These are phyloP conservation scores for Silene conica DNA, from an alignment of 148 eudicot species.

Conservation along the genomic window DNA sequence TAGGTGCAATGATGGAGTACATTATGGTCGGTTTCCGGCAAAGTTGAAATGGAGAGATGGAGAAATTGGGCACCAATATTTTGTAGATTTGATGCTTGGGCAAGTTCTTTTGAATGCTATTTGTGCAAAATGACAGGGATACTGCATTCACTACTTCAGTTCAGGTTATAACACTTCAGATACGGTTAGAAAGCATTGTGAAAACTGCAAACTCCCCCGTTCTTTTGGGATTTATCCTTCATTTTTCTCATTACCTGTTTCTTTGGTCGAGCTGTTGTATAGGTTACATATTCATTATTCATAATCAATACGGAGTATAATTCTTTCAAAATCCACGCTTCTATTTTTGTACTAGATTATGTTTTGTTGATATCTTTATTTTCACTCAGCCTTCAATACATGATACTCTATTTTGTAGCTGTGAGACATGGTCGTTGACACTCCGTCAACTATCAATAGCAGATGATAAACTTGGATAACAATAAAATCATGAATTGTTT, in stretches of 20 bases:
- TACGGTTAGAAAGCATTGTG: not conserved
- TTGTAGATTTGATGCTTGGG: slow-evolving; percentile 92
- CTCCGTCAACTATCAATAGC: no score
- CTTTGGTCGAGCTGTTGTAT: not conserved
- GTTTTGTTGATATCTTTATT: no score
- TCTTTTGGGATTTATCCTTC: not conserved
- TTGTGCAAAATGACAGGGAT: slow-evolving; percentile 36
- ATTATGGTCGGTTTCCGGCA: slow-evolving; percentile 89
- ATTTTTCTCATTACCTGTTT: not conserved
- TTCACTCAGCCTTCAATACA: no score
- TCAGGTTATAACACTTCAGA: no score
- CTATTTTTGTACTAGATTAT: no score
- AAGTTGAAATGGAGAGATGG: slow-evolving; percentile 83
- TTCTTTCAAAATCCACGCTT: not conserved
- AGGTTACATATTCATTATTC: not conserved
- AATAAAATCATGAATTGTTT: no score
- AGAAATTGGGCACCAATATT: slow-evolving; percentile 88
- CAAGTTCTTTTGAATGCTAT: slow-evolving; percentile 78
- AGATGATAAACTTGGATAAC: no score
- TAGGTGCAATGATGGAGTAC: slow-evolving; percentile 93
- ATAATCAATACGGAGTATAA: no score
- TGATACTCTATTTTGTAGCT: no score
- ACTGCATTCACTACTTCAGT: not conserved
- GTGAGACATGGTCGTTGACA: no score
- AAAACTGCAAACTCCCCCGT: not conserved